These are phyloP conservation scores for Strobilomyces confusus DNA, from an alignment of 768 basidiomycete genomes.

Conservation along the genomic window DNA sequence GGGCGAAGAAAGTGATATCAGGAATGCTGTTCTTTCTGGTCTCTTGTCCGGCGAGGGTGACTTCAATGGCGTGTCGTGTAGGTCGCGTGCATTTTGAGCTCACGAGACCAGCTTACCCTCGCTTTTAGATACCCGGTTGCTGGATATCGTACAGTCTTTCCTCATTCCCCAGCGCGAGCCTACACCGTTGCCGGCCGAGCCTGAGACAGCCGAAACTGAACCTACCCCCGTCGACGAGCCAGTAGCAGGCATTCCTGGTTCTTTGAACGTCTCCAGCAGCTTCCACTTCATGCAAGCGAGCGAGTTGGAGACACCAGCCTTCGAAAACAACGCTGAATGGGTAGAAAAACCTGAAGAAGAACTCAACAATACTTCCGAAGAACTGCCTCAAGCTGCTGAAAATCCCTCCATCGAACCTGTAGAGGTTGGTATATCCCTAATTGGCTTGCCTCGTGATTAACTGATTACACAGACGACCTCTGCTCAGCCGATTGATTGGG, in stretches of 20 bases:
- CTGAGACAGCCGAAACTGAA: slow-evolving; percentile 31
- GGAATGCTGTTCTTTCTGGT: slow-evolving; percentile 48
- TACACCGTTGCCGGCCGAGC: slow-evolving; percentile 32
- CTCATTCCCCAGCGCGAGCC: slow-evolving; percentile 44
- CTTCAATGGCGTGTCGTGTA: slow-evolving; percentile 62
- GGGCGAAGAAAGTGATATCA: slow-evolving; percentile 49
- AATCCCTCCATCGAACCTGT: slow-evolving; percentile 12
- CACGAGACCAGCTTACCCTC: slow-evolving; percentile 5
- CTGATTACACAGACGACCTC: slow-evolving; percentile 14
- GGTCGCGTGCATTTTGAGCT: slow-evolving; percentile 18
- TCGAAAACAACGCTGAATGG: slow-evolving; percentile 55
- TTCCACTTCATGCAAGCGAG: slow-evolving; percentile 83
- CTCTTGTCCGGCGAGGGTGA: slow-evolving; percentile 58
- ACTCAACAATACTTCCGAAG: slow-evolving; percentile 12
- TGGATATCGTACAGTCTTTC: slow-evolving; percentile 52
- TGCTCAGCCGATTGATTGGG: slow-evolving; percentile 67
- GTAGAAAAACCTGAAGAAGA: slow-evolving; percentile 46
- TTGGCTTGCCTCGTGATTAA: background rate
- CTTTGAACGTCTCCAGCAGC: slow-evolving; percentile 43
- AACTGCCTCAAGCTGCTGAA: slow-evolving; percentile 12
- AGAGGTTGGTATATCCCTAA: slow-evolving; percentile 30
- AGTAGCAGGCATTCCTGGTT: slow-evolving; percentile 41
- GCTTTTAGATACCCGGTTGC: slow-evolving; percentile 57
- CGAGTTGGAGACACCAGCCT: slow-evolving; percentile 57
- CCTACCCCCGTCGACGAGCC: slow-evolving; percentile 22